phyloP scores from a whole-genome alignment of 768 basidiomycete species.

The Leccinum subtestaceum region DNA sequence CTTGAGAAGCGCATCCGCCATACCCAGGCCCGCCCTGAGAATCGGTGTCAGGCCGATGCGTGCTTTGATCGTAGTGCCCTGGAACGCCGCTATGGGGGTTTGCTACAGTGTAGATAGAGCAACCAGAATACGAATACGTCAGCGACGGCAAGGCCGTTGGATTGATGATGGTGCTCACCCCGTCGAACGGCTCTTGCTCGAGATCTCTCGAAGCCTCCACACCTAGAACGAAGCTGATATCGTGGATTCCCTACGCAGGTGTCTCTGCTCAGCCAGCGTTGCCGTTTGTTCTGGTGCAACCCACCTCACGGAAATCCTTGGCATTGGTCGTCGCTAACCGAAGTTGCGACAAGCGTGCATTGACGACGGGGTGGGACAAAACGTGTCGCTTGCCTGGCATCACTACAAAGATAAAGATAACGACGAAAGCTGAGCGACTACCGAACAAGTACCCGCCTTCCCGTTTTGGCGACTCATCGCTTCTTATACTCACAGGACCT shows the following conservation, averaged over 20 bases:
- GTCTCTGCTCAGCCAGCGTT: slow-evolving; percentile 1
- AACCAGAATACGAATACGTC: not conserved
- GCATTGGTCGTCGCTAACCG: slow-evolving; percentile 56
- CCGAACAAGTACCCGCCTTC: not conserved
- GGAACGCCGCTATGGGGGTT: slow-evolving; percentile 80
- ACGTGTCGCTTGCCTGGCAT: slow-evolving; percentile 46
- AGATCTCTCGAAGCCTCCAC: slow-evolving; percentile 76
- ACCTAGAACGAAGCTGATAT: slow-evolving; percentile 76
- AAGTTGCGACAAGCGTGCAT: slow-evolving; percentile 69
- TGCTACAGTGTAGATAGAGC: slow-evolving; percentile 39
- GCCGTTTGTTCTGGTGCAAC: slow-evolving; percentile 1
- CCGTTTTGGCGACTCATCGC: slow-evolving; percentile 41
- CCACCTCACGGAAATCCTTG: slow-evolving; percentile 79
- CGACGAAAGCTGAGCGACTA: not conserved
- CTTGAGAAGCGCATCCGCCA: slow-evolving; percentile 84
- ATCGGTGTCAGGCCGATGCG: slow-evolving; percentile 87
- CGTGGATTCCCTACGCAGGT: slow-evolving; percentile 59
- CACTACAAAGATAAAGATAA: slow-evolving; percentile 3
- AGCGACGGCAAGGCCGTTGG: slow-evolving; percentile 1
- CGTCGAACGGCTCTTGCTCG: slow-evolving; percentile 58
- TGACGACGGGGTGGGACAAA: slow-evolving; percentile 69
- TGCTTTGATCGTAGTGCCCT: slow-evolving; percentile 70
- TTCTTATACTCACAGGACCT: slow-evolving; percentile 94
- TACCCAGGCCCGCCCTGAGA: slow-evolving; percentile 88
- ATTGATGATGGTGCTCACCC: slow-evolving; percentile 44